Base-by-base conservation (phyloP, 2,329 filamentous ascomycete genomes). In the Aspergillus awamori region DNA sequence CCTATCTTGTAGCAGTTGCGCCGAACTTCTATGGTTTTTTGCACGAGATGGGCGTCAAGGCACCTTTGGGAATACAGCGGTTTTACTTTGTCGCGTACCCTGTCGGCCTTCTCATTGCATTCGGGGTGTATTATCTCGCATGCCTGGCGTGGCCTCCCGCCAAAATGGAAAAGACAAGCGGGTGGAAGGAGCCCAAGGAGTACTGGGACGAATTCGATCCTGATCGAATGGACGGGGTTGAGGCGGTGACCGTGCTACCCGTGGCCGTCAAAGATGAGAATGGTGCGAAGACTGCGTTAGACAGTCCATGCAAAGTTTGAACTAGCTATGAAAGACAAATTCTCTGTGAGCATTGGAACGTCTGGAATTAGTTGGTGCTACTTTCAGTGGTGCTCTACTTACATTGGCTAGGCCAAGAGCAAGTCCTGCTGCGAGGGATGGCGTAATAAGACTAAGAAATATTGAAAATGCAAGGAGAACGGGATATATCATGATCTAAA, bases 71-170 rank as follows among this genome's bases (percentile, higher is more conserved):
- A 0, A 67, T 68, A 17, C 28, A 64, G 49, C 53, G 72, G 15
- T 86, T 86, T 71, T 87, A 87, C 66, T 85, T 84, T 62, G 76
- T 87, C 24, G 84, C 84, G 0, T 83, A 81, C 58, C 81, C 81
- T 65, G 83, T 86, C 5, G 80, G 82, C 3, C 78, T 87, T 58
- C 17, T 70, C 4, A 53, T 70, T 22, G 62, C 63, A 0, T 68
- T 68, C 24, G 53, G 38, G 0, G 56, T 65, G 8, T 71, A 69
- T 57, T 67, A 60, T 43, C 3, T 57, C 17, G 28, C 53, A 45
- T 64, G 63, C 26, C 22, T 63, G 5, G 36, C 43, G 2, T 63
- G 52, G 10, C 20, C 61, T 5, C 61, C 62, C 2, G 6, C 47
- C 8, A 61, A 53, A 2, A 64, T 67, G 52, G 56, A 59, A 22